Conservation (phyloP, 176 grass and related monocot genomes). For the Poa annua region DNA sequence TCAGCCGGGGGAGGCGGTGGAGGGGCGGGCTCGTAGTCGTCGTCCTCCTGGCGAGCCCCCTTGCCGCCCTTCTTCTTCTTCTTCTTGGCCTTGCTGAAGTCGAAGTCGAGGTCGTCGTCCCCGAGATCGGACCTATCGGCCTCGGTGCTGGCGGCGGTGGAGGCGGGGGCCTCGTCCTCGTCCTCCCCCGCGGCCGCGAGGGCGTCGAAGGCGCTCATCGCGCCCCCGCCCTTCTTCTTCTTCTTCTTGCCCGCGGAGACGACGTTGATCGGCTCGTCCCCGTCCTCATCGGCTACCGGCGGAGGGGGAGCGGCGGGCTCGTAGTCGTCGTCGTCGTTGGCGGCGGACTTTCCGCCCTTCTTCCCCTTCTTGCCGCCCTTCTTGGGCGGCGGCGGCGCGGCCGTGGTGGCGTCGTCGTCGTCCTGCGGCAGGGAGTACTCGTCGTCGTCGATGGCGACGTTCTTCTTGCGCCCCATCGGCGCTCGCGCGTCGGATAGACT, state of each 20-base stretch:
- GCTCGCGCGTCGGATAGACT: neutral
- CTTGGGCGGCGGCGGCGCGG: slow-evolving; percentile 25
- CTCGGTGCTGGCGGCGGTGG: slow-evolving; percentile 4
- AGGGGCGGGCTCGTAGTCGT: slow-evolving; percentile 27
- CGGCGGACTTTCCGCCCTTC: slow-evolving; percentile 65
- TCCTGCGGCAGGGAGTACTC: slow-evolving; percentile 88
- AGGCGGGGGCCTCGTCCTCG: neutral
- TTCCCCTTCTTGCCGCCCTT: slow-evolving; percentile 70
- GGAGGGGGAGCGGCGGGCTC: slow-evolving; percentile 35
- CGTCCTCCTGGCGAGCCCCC: neutral
- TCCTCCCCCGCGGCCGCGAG: slow-evolving; percentile 57
- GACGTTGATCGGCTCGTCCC: slow-evolving; percentile 64
- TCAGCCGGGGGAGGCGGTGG: slow-evolving; percentile 2
- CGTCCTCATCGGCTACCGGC: slow-evolving; percentile 38
- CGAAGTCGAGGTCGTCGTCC: slow-evolving; percentile 59
- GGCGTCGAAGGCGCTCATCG: slow-evolving; percentile 62
- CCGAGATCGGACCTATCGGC: slow-evolving; percentile 40
- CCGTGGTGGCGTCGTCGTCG: slow-evolving; percentile 24
- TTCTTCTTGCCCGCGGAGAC: slow-evolving; percentile 96
- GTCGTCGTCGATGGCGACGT: slow-evolving; percentile 82
- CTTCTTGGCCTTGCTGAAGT: slow-evolving; percentile 74
- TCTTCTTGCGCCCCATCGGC: slow-evolving; percentile 94
- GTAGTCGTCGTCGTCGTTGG: slow-evolving; percentile 53
- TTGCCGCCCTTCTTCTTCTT: slow-evolving; percentile 76
- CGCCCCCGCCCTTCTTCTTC: slow-evolving; percentile 64